A percentile compares a stretch with the other conserved stretches of the same genome.
Conservation (phyloP, 345 rosid genomes). For the Salix caprea region DNA sequence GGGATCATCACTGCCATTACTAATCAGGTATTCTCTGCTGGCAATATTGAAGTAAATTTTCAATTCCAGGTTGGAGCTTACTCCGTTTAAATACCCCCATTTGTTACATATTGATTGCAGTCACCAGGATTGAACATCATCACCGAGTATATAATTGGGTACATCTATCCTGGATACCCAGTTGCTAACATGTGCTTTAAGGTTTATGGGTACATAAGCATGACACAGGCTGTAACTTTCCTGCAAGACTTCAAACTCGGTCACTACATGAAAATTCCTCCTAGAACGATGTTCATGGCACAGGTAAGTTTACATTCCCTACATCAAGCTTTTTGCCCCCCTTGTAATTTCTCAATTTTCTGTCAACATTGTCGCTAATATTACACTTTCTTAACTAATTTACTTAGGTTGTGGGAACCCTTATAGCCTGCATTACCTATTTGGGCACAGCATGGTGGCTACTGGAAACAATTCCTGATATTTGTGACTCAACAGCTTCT, state of each 20-base stretch:
- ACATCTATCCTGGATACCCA: conserved; percentile 90
- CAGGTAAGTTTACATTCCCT: conserved; percentile 41
- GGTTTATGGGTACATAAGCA: conserved; percentile 94
- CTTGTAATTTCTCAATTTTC: background rate
- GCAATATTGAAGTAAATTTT: background rate
- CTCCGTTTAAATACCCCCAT: too few relatives aligned
- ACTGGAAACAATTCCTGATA: conserved; percentile 78
- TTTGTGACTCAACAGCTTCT: conserved; percentile 62
- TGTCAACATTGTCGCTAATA: background rate
- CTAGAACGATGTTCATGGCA: conserved; percentile 96
- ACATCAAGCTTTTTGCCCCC: background rate
- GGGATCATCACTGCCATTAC: conserved; percentile 96
- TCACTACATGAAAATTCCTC: conserved; percentile 97
- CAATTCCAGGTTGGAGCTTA: background rate
- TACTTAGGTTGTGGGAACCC: conserved; percentile 71
- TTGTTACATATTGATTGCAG: conserved; percentile 32
- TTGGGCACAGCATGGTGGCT: conserved; percentile 96
- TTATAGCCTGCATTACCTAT: conserved; percentile 76
- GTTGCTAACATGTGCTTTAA: conserved; percentile 98
- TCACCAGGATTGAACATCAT: conserved; percentile 86
- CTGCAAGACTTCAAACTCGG: conserved; percentile 97
- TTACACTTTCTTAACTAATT: background rate
- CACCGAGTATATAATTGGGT: conserved; percentile 92
- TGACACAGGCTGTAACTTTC: conserved; percentile 84
- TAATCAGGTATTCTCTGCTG: conserved; percentile 54